These are phyloP conservation scores for Nasturtium officinale DNA, from an alignment of 345 rosid species.

Conservation along the genomic window DNA sequence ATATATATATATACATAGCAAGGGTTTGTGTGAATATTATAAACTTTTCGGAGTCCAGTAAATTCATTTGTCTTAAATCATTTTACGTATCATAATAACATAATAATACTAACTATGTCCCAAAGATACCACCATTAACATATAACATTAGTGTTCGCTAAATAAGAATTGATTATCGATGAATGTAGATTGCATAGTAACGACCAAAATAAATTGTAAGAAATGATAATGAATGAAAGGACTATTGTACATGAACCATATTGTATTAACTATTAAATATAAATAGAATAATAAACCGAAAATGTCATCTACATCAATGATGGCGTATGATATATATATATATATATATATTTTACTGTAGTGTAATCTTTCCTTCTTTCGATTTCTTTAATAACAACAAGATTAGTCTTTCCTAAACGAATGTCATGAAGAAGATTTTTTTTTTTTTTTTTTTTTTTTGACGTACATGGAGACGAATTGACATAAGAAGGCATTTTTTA, in stretches of 20 bases:
- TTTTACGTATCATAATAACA: neutral
- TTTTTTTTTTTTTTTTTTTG: no score
- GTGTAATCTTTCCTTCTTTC: neutral
- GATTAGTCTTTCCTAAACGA: neutral
- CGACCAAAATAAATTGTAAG: neutral
- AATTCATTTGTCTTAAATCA: neutral
- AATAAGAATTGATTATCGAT: neutral
- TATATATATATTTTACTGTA: no score
- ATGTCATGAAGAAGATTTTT: no score
- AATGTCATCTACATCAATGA: slow-evolving; percentile 3
- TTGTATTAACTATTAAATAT: neutral
- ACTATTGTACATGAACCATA: neutral
- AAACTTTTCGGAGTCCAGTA: neutral
- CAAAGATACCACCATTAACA: neutral
- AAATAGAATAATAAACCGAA: neutral
- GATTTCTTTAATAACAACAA: neutral
- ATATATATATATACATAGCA: neutral
- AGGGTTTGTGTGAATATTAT: neutral
- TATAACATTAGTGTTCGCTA: neutral
- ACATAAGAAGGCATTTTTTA: neutral
- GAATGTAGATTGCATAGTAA: neutral
- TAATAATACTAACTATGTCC: neutral
- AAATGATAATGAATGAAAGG: neutral
- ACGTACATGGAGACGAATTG: neutral
- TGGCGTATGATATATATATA: neutral